Base-by-base conservation (phyloP, 257 asterid genomes). In the Scutellaria minor region DNA sequence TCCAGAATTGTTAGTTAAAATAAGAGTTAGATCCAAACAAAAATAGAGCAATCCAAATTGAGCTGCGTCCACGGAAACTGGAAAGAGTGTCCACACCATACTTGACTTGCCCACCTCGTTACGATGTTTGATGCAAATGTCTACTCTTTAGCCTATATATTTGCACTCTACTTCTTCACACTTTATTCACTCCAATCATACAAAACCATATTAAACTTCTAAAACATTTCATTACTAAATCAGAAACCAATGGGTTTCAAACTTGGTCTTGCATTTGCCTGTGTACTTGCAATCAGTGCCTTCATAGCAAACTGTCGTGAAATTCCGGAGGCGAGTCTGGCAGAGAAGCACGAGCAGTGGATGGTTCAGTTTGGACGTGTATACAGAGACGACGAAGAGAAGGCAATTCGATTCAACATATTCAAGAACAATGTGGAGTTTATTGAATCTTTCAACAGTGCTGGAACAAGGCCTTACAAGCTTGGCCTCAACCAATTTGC, bases 401-500 rank as follows among this genome's bases (percentile, higher is more conserved):
- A 81, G 66, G 70, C 69, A 8, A 54, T n/a, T 10, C 60, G 88
- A 47, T 64, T 71, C 39, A 20, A 75, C 2, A 77, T 83, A 68
- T 85, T 83, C 69, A 69, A 40, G 69, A 50, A 80, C 15, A 85
- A 85, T 24, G 75, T 64, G 9, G 72, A 78, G 45, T 85, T 66
- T 64, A 83, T 85, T 4, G 65, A 76, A n/a, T 70, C 70, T 1
- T 47, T 73, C n/a, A 80, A 80, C 27, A 62, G 31, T 9, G 73
- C 58, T 0, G 74, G 31, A 27, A 11, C 63, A 41, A 65, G 79
- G 5, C n/a, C 75, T 3, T 85, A 75, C 72, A 77, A 52, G 62
- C 76, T 85, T 24, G 79, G 72, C 27, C 47, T 80, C 42, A 85
- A 85, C 60, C 9, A 56, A 22, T 82, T 79, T 57, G 82, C 83